These are phyloP conservation scores for Leptomonas pyrrhocoris DNA, from an alignment of 208 protist species.

Conservation along the genomic window DNA sequence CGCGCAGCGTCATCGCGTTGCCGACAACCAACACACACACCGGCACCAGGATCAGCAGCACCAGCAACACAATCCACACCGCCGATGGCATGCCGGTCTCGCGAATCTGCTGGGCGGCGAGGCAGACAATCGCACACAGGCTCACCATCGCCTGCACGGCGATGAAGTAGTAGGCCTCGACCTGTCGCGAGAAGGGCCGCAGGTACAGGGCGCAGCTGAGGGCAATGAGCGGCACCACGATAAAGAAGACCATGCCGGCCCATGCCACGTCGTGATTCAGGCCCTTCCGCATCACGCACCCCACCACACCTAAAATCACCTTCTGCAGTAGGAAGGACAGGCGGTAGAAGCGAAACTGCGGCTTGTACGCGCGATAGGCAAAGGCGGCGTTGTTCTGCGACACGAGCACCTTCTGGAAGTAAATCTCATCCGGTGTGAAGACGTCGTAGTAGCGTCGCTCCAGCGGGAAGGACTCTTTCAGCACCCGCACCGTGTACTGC, in stretches of 20 bases:
- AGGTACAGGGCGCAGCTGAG: slow-evolving; percentile 36
- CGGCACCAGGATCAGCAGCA: slow-evolving; percentile 51
- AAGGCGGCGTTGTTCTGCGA: slow-evolving; percentile 60
- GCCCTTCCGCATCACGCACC: slow-evolving; percentile 36
- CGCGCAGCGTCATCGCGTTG: slow-evolving; percentile 50
- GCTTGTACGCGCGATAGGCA: slow-evolving; percentile 67
- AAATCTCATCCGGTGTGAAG: slow-evolving; percentile 61
- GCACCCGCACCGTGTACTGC: slow-evolving; percentile 45
- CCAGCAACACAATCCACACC: slow-evolving; percentile 40
- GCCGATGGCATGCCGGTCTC: slow-evolving; percentile 23
- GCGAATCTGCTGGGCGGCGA: slow-evolving; percentile 30
- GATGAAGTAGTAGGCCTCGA: slow-evolving; percentile 55
- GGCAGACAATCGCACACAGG: slow-evolving; percentile 38
- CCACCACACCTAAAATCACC: slow-evolving; percentile 54
- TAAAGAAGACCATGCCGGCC: slow-evolving; percentile 55
- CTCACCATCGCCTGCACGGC: slow-evolving; percentile 50
- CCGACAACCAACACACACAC: slow-evolving; percentile 49
- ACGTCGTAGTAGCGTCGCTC: slow-evolving; percentile 60
- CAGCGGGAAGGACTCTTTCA: slow-evolving; percentile 68
- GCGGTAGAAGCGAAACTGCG: slow-evolving; percentile 56
- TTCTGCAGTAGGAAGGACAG: slow-evolving; percentile 72
- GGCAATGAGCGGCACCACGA: slow-evolving; percentile 44
- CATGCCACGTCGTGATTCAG: slow-evolving; percentile 21
- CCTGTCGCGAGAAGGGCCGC: slow-evolving; percentile 54
- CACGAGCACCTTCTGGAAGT: slow-evolving; percentile 66